Conservation (phyloP, 768 basidiomycete species). For the Mycena sanguinolenta region DNA sequence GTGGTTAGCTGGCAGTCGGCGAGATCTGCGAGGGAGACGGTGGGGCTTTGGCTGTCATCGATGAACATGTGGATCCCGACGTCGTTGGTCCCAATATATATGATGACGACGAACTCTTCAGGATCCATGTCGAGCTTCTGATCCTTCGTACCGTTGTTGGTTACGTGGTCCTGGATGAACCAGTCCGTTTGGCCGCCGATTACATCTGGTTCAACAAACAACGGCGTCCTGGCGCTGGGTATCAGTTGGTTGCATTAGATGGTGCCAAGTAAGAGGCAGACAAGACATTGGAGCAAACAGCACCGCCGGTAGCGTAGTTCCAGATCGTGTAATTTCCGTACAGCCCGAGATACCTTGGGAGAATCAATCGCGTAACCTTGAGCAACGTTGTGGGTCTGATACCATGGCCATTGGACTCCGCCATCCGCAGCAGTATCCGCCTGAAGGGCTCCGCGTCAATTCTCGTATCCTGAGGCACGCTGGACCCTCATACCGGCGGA, state of each 20-base stretch:
- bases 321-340: slow-evolving; percentile 42
- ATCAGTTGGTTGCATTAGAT: background rate
- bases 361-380: no score
- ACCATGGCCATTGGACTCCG: slow-evolving; percentile 43
- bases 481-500: slow-evolving; percentile 35
- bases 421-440: slow-evolving; percentile 40
- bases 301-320: slow-evolving; percentile 42
- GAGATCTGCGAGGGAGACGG: slow-evolving; percentile 35
- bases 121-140: slow-evolving; percentile 42
- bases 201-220: slow-evolving; percentile 31
- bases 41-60: slow-evolving; percentile 30
- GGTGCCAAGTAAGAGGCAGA: background rate
- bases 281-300: slow-evolving; percentile 40
- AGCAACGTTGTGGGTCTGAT: no score
- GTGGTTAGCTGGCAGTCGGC: slow-evolving; percentile 38
- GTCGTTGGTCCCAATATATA: slow-evolving; percentile 42
- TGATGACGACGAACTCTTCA: slow-evolving; percentile 37
- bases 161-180: slow-evolving; percentile 43
- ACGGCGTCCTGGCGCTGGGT: slow-evolving; percentile 14
- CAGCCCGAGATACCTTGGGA: slow-evolving; percentile 36
- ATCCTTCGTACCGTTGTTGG: slow-evolving; percentile 28
- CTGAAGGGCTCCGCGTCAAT: slow-evolving; percentile 6
- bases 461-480: background rate
- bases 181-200: slow-evolving; percentile 38
- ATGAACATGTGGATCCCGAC: slow-evolving; percentile 37